Base-by-base conservation (phyloP, 1,139 yeast genomes). In the Ogataea hybrid region DNA sequence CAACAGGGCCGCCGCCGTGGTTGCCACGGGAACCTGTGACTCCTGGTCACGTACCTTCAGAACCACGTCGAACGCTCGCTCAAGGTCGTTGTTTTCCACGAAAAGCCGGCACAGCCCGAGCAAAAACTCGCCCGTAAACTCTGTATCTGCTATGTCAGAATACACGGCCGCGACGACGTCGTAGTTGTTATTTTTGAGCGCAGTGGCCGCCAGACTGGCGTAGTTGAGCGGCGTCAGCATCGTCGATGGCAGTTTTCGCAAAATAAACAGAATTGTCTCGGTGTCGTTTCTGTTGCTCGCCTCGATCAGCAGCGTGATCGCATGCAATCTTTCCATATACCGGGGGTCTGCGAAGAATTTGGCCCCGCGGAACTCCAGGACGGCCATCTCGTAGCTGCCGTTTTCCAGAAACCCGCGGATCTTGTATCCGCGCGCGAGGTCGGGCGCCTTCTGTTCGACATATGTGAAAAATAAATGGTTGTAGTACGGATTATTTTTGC, bases 261-360 rank as follows among this genome's bases (percentile, higher is more conserved):
- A 10, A 6, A 56, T 10, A 14, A 35, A 25, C 2, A 43, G 18
- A 0, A 49, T 20, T n/a, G 43, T 43, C 11, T 41, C 43, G 3
- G 53, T 42, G 41, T 54, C 57, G 27, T 45, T 36, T n/a, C 54
- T 27, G 3, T 28, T 36, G 30, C 48, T 34, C 4, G 50, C 46
- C 38, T 32, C 22, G 9, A 30, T 30, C 25, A 43, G 28, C 2
- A 45, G 36, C 18, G 10, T 17, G 33, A 39, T 35, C 8, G 36
- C 37, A 14, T 37, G 32, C 23, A 45, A 18, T 15, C 12, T 34
- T 10, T 27, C 43, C 12, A 39, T 20, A 3, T 14, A 6, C 11
- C 14, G 15, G 6, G 39, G 22, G 11, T 15, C 11, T 2, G 6
- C 10, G 7, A 28, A 12, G 16, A 25, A 6, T 1, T 37, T 25